phyloP scores from a whole-genome alignment of 257 asterid genomes.

The Solanum pinnatisectum region DNA sequence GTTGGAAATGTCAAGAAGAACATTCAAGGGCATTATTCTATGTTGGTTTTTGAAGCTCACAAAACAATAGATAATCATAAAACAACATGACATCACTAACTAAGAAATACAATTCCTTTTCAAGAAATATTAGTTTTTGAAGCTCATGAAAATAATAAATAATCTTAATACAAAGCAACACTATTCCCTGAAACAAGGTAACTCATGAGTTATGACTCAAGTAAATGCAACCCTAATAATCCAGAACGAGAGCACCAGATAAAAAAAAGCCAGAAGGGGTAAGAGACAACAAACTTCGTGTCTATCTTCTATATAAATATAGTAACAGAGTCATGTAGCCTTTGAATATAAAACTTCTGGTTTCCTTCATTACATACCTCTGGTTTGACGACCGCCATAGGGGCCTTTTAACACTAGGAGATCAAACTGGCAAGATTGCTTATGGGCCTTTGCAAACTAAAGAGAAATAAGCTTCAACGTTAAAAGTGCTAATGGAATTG shows the following conservation, averaged over 20 bases:
- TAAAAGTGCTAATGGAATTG: background rate
- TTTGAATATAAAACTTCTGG: background rate
- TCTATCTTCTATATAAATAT: background rate
- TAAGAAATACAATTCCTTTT: background rate
- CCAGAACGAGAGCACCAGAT: background rate
- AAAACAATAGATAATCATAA: background rate
- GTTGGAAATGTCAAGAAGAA: background rate
- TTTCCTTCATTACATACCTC: conserved; percentile 17
- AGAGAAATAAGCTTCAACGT: background rate
- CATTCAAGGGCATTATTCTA: background rate
- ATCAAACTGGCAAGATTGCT: background rate
- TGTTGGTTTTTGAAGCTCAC: background rate
- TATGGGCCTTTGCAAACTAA: background rate
- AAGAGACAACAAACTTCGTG: background rate
- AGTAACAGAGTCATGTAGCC: background rate
- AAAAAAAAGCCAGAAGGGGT: background rate
- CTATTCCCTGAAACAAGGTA: background rate
- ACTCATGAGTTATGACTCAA: background rate
- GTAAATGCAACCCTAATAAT: background rate
- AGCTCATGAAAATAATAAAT: background rate
- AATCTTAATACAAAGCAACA: background rate
- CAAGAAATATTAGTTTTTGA: background rate
- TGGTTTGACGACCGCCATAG: conserved; percentile 39
- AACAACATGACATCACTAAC: background rate
- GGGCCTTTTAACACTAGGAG: conserved; percentile 7